Base-by-base conservation (phyloP, 2,329 filamentous ascomycete species). In the Karstenula rhodostoma region DNA sequence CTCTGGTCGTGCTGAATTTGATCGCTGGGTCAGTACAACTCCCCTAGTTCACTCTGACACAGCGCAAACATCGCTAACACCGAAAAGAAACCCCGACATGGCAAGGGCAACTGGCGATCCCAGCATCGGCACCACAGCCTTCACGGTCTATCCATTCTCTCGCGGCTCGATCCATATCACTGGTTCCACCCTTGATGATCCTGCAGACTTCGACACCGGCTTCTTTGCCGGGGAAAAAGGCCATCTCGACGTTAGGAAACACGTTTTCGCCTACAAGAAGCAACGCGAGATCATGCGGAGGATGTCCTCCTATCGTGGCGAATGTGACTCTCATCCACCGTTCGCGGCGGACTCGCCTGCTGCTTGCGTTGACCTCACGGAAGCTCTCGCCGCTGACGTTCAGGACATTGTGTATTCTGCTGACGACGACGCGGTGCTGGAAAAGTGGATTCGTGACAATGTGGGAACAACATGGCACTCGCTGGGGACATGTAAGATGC, bases 391-490 rank as follows among this genome's bases (percentile, higher is more conserved):
- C 4, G 43, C 22, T 27, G 43, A 46, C n/a, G 43, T 25, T 19
- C 19, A 46, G 43, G 43, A 46, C 15, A 25, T 46, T 9, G 22
- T 25, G 15, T 27, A 44, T 23, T 44, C 42, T 44, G 42, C 22
- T 13, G 3, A 46, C 12, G 43, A 46, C 43, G 43, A 46, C 15
- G 43, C 43, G 10, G 43, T 46, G 15, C 43, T 46, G 15, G 43
- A 46, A 19, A 46, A 46, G 43, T 46, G 43, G 43, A 46, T 27
- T 15, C 19, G 43, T 5, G 43, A 46, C 2, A 5, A 44, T 44
- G 61, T 81, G 4, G 67, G 61, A 1, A 81, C 79, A 4, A 77
- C 78, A 0, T 83, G 77, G 59, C 72, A 74, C 43, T 69, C 71
- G 3, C 50, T 74, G 17, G 73, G 76, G 4, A 77, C 73, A 3